Percentiles rank a stretch among this genome's conserved stretches.
These are phyloP conservation scores for Paspalum notatum DNA, from an alignment of 176 grass and related monocot genomes.

Conservation along the genomic window DNA sequence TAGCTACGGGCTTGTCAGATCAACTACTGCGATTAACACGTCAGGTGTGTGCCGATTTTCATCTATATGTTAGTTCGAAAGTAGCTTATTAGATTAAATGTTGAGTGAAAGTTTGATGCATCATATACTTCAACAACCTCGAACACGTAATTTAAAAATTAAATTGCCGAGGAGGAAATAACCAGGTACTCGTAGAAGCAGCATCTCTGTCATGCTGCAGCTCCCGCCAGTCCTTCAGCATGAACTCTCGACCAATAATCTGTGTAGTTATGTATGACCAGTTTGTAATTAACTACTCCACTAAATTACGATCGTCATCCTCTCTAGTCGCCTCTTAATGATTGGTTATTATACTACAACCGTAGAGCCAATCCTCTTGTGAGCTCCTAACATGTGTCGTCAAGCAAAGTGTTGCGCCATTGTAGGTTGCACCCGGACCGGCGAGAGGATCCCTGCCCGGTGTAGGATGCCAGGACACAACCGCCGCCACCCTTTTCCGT, in stretches of 20 bases:
- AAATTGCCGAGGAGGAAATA: not conserved
- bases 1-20: too few species aligned
- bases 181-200: not conserved
- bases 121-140: not conserved
- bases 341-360: conserved; percentile 3
- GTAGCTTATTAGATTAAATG: too few species aligned
- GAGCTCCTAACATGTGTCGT: too few species aligned
- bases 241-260: not conserved
- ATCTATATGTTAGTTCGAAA: too few species aligned
- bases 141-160: not conserved
- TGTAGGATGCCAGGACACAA: too few species aligned
- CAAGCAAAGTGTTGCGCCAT: too few species aligned
- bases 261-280: not conserved
- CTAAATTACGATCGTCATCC: not conserved
- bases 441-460: too few species aligned
- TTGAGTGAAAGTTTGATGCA: not conserved
- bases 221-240: not conserved
- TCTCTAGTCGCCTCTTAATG: not conserved
- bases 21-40: too few species aligned
- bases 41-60: too few species aligned
- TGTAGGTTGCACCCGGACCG: too few species aligned
- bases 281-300: not conserved
- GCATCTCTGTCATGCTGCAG: not conserved
- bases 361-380: not conserved
- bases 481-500: too few species aligned